Conservation (phyloP, 768 basidiomycete genomes). For the Suillus brevipes region DNA sequence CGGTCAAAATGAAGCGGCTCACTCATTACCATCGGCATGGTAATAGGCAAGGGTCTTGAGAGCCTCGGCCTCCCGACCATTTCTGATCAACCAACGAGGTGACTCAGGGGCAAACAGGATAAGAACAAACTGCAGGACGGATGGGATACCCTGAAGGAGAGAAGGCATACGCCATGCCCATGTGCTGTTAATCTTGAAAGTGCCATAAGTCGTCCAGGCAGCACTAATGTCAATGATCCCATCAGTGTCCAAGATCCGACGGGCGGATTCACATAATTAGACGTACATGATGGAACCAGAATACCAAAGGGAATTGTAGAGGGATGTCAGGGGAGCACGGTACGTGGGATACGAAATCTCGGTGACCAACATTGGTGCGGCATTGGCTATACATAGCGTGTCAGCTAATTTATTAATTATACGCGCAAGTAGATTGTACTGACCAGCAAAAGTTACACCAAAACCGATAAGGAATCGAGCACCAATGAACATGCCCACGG, state of each 20-base stretch:
- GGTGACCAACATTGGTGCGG: constrained; percentile 82
- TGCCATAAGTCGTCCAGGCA: constrained; percentile 86
- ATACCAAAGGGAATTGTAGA: constrained; percentile 87
- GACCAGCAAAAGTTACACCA: constrained; percentile 69
- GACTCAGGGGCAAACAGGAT: constrained; percentile 78
- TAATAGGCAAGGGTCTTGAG: constrained; percentile 74
- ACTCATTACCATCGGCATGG: constrained; percentile 75
- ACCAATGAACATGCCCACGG: constrained; percentile 77
- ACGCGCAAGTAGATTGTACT: constrained; percentile 16
- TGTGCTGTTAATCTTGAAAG: constrained; percentile 62
- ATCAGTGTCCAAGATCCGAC: neutral
- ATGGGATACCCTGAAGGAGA: constrained; percentile 67
- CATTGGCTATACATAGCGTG: constrained; percentile 45
- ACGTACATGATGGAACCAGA: constrained; percentile 75
- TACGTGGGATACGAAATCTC: constrained; percentile 85
- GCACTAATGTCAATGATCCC: constrained; percentile 40
- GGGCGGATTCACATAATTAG: constrained; percentile 7
- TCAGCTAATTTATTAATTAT: constrained; percentile 4
- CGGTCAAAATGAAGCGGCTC: constrained; percentile 16
- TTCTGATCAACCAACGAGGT: constrained; percentile 79
- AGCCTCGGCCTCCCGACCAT: constrained; percentile 71
- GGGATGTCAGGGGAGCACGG: constrained; percentile 74
- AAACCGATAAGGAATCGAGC: constrained; percentile 80
- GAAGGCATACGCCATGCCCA: constrained; percentile 89
- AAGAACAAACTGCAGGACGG: constrained; percentile 62